These are phyloP conservation scores for Dactylonectria macrodidyma DNA, from an alignment of 2,329 filamentous ascomycete species.

Conservation along the genomic window DNA sequence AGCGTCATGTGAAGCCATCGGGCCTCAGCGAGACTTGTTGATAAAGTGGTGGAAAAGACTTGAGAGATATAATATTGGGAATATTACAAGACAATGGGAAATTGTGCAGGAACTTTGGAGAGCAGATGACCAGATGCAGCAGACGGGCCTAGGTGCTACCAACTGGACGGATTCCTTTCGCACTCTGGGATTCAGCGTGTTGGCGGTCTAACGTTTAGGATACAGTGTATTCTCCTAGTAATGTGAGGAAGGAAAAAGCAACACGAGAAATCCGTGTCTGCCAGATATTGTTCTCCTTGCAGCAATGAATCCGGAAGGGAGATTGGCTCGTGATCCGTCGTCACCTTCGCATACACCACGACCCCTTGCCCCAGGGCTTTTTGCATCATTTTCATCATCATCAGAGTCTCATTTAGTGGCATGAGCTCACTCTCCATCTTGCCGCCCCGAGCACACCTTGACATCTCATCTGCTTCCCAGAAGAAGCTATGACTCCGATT, in stretches of 20 bases:
- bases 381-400: slow-evolving; percentile 80
- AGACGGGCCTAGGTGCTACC: background rate
- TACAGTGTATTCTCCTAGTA: too few relatives aligned
- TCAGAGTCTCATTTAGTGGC: slow-evolving; percentile 78
- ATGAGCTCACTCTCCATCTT: slow-evolving; percentile 78
- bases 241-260: too few relatives aligned
- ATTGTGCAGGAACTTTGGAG: slow-evolving; percentile 29
- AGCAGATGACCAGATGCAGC: slow-evolving; percentile 18
- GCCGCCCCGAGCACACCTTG: slow-evolving; percentile 40
- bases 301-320: too few relatives aligned
- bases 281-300: too few relatives aligned
- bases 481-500: slow-evolving; percentile 1
- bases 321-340: too few relatives aligned
- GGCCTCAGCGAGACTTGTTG: slow-evolving; percentile 11
- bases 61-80: slow-evolving; percentile 30
- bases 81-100: slow-evolving; percentile 27
- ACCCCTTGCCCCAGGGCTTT: slow-evolving; percentile 63
- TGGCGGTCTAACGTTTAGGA: slow-evolving; percentile 17
- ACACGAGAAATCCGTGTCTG: too few relatives aligned
- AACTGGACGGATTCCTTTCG: slow-evolving; percentile 18
- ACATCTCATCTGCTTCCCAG: too few relatives aligned
- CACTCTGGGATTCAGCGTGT: slow-evolving; percentile 6
- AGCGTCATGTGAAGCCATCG: slow-evolving; percentile 26
- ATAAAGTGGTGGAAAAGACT: slow-evolving; percentile 29
- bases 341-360: too few relatives aligned